These are phyloP conservation scores for Cladosporium phlei DNA, from an alignment of 2,329 filamentous ascomycete genomes.

Conservation along the genomic window DNA sequence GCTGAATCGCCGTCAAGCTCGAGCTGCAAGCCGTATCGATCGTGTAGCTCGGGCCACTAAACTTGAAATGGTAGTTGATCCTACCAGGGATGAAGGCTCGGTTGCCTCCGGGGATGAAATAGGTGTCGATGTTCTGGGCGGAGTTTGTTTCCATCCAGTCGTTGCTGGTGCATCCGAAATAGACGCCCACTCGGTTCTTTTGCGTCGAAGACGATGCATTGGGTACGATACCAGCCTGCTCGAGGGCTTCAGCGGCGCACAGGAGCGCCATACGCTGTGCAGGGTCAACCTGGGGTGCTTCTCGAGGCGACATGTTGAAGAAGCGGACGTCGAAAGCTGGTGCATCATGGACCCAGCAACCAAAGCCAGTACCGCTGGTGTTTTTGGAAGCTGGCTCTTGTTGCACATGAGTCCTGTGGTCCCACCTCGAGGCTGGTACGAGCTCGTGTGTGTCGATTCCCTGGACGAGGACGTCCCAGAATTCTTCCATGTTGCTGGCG, in stretches of 20 bases:
- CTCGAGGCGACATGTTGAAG: slow-evolving; percentile 81
- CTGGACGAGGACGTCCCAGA: slow-evolving; percentile 71
- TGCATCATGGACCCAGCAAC: slow-evolving; percentile 72
- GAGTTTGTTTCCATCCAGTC: slow-evolving; percentile 74
- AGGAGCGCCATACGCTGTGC: slow-evolving; percentile 72
- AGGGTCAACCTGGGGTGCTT: slow-evolving; percentile 75
- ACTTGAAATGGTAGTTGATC: slow-evolving; percentile 74
- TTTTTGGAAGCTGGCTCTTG: slow-evolving; percentile 68
- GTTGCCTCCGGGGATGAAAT: slow-evolving; percentile 62
- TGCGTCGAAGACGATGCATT: slow-evolving; percentile 66
- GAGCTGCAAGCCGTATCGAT: slow-evolving; percentile 78
- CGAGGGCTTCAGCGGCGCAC: slow-evolving; percentile 75
- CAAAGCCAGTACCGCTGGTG: slow-evolving; percentile 70
- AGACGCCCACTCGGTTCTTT: slow-evolving; percentile 62
- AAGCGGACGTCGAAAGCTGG: slow-evolving; percentile 76
- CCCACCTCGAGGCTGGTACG: slow-evolving; percentile 67
- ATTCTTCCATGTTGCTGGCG: slow-evolving; percentile 63
- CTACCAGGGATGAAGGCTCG: slow-evolving; percentile 59
- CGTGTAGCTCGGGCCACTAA: slow-evolving; percentile 66
- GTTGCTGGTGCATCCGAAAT: slow-evolving; percentile 70
- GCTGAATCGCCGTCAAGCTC: slow-evolving; percentile 65
- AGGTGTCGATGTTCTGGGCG: slow-evolving; percentile 65
- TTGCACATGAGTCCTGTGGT: slow-evolving; percentile 66
- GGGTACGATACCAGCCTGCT: slow-evolving; percentile 73
- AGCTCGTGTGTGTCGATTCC: slow-evolving; percentile 68